Conservation (phyloP, 495 filamentous ascomycete species). For the Hypomontagnella monticulosa region DNA sequence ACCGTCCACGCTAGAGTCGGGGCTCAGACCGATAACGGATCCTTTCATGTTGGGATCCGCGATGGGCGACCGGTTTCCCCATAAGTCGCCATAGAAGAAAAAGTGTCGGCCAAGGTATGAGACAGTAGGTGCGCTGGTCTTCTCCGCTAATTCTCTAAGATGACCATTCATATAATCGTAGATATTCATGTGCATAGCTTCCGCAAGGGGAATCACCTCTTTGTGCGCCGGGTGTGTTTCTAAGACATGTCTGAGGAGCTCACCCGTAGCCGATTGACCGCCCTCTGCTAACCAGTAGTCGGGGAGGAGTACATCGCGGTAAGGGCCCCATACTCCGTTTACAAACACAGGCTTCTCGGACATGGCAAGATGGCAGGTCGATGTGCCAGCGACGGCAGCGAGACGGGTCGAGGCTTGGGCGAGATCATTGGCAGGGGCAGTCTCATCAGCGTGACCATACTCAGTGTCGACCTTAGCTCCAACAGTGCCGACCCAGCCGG, state of each 20-base stretch:
- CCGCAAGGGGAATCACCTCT: slow-evolving; percentile 76
- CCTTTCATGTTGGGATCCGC: slow-evolving; percentile 93
- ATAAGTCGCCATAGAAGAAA: slow-evolving; percentile 99
- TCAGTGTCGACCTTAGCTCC: slow-evolving; percentile 86
- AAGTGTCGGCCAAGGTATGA: slow-evolving; percentile 89
- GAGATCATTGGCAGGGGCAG: slow-evolving; percentile 75
- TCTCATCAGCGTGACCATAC: slow-evolving; percentile 66
- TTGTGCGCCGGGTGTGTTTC: slow-evolving; percentile 91
- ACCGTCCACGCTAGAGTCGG: slow-evolving; percentile 83
- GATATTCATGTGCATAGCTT: slow-evolving; percentile 81
- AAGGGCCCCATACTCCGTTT: slow-evolving; percentile 94
- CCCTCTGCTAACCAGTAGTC: slow-evolving; percentile 96
- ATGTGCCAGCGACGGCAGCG: slow-evolving; percentile 95
- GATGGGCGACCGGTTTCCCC: slow-evolving; percentile 94
- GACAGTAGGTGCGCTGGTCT: slow-evolving; percentile 74
- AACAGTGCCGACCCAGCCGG: slow-evolving; percentile 98
- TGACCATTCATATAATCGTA: slow-evolving; percentile 95
- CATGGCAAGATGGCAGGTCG: slow-evolving; percentile 97
- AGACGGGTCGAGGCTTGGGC: slow-evolving; percentile 92
- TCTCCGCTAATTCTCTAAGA: slow-evolving; percentile 75
- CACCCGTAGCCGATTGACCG: slow-evolving; percentile 93
- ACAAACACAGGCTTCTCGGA: slow-evolving; percentile 90
- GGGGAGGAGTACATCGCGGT: slow-evolving; percentile 90
- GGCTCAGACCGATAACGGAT: slow-evolving; percentile 83
- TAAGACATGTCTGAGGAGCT: slow-evolving; percentile 90